A percentile compares a stretch with the other conserved stretches of the same genome.
Evolutionary conservation across 73 alveolate genomes (phyloP).

Genomic region (Paramecium octaurelia): DNA sequence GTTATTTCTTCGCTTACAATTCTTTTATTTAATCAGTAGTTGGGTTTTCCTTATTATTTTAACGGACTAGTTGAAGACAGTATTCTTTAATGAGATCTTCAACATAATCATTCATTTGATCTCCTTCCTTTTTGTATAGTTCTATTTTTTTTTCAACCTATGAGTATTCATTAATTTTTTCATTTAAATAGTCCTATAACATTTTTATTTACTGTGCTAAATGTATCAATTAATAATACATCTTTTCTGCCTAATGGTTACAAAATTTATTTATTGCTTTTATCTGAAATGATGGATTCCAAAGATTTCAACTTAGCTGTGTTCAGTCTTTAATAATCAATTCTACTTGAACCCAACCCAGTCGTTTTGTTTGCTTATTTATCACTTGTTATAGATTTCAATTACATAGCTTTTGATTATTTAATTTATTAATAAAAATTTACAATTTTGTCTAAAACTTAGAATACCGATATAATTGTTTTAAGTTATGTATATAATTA

Average conservation of each 20-base stretch:
- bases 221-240: neutral
- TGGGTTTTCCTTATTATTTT: neutral
- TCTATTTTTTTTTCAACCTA: conserved; percentile 6
- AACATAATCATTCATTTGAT: conserved; percentile 24
- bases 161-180: neutral
- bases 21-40: neutral
- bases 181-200: neutral
- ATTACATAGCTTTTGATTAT: neutral
- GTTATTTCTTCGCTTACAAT: neutral
- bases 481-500: neutral
- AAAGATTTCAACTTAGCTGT: conserved; percentile 31
- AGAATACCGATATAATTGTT: neutral
- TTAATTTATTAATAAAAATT: neutral
- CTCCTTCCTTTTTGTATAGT: conserved; percentile 38
- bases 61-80: neutral
- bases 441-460: neutral
- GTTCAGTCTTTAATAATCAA: neutral
- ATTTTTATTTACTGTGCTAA: neutral
- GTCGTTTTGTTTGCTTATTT: neutral
- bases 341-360: conserved; percentile 37
- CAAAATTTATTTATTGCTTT: neutral
- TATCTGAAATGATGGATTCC: neutral
- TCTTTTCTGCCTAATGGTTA: neutral
- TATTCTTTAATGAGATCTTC: conserved; percentile 9
- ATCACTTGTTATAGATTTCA: neutral